Evolutionary conservation across 2,329 filamentous ascomycete genomes (phyloP).

Genomic region (Xylariaceae sp.): DNA sequence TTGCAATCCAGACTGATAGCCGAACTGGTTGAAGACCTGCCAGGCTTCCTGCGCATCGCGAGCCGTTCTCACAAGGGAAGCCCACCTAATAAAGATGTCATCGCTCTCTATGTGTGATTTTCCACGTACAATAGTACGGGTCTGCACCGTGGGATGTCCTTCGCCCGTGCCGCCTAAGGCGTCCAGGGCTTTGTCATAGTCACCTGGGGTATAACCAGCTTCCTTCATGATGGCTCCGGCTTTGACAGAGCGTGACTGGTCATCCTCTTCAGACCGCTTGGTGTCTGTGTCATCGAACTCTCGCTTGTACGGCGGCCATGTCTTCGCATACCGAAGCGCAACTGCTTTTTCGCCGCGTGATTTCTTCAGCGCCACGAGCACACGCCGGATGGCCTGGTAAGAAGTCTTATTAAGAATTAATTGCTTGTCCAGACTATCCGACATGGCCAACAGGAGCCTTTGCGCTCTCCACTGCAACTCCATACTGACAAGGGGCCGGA

Average conservation of each 20-base stretch:
- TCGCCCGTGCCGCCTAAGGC: constrained; percentile 48
- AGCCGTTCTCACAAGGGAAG: constrained; percentile 52
- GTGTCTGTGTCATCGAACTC: constrained; percentile 57
- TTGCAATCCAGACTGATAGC: constrained; percentile 10
- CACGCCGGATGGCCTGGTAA: constrained; percentile 50
- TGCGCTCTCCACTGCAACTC: constrained; percentile 54
- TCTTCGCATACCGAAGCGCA: constrained; percentile 43
- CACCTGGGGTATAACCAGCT: constrained; percentile 47
- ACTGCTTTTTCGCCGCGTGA: constrained; percentile 45
- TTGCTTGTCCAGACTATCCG: constrained; percentile 42
- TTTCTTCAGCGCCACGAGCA: constrained; percentile 51
- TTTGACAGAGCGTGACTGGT: constrained; percentile 48
- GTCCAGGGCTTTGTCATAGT: constrained; percentile 45
- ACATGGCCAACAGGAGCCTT: constrained; percentile 47
- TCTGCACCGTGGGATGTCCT: constrained; percentile 55
- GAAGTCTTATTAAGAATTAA: constrained; percentile 47
- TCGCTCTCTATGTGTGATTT: too few species aligned
- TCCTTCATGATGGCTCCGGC: constrained; percentile 51
- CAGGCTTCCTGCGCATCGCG: constrained; percentile 59
- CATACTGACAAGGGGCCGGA: constrained; percentile 35
- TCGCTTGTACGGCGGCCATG: constrained; percentile 57
- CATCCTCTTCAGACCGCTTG: constrained; percentile 44
- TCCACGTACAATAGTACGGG: constrained; percentile 28
- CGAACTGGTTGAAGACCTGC: constrained; percentile 32
- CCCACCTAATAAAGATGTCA: constrained; percentile 39